Conservation (phyloP, 2,329 filamentous ascomycete genomes). For the Diaporthe citri region DNA sequence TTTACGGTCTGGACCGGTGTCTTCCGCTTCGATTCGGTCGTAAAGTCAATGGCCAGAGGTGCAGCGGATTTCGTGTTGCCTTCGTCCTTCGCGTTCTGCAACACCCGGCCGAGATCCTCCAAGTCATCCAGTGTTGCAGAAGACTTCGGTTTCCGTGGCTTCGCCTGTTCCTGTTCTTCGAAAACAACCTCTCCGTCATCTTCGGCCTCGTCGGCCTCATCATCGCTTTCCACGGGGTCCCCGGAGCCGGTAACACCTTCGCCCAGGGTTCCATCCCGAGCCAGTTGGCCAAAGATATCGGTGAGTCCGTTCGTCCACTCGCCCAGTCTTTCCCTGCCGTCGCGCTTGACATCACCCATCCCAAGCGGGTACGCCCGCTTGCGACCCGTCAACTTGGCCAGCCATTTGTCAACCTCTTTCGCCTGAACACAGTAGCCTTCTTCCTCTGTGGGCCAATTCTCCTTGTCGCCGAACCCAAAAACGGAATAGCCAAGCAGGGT, state of each 20-base stretch:
- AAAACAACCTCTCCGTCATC: slow-evolving; percentile 66
- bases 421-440: slow-evolving; percentile 96
- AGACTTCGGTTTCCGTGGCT: slow-evolving; percentile 57
- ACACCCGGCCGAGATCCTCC: slow-evolving; percentile 82
- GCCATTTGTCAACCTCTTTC: slow-evolving; percentile 91
- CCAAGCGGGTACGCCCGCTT: slow-evolving; percentile 92
- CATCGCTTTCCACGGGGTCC: slow-evolving; percentile 86
- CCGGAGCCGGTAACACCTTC: slow-evolving; percentile 83
- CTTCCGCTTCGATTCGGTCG: slow-evolving; percentile 62
- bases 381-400: slow-evolving; percentile 90
- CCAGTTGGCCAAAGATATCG: slow-evolving; percentile 77
- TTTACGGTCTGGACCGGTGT: slow-evolving; percentile 68
- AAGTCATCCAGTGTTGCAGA: slow-evolving; percentile 76
- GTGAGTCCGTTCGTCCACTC: slow-evolving; percentile 85
- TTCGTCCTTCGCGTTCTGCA: slow-evolving; percentile 61
- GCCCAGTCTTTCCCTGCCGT: slow-evolving; percentile 73
- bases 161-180: slow-evolving; percentile 60
- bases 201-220: slow-evolving; percentile 74
- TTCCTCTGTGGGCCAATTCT: slow-evolving; percentile 91
- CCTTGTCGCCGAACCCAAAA: slow-evolving; percentile 91
- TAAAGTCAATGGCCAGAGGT: slow-evolving; percentile 87
- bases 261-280: slow-evolving; percentile 68
- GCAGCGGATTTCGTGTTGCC: slow-evolving; percentile 51
- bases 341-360: slow-evolving; percentile 86
- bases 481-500: slow-evolving; percentile 87